Percentiles rank a stretch among this genome's conserved stretches.
Conservation (phyloP, 495 filamentous ascomycete genomes). For the Pseudoneurospora amorphoporcata region DNA sequence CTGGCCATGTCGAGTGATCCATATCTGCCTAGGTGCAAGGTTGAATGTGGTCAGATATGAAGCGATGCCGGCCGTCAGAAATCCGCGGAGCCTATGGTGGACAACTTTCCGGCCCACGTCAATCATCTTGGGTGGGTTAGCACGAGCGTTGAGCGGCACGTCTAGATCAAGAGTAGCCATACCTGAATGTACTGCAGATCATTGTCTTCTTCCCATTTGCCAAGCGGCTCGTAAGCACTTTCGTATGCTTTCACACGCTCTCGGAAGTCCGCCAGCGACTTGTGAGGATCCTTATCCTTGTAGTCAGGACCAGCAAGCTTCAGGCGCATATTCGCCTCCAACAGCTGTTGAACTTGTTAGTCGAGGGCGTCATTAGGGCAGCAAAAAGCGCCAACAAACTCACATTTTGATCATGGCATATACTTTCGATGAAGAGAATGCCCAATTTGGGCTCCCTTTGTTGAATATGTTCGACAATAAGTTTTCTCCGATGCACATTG, state of each 20-base stretch:
- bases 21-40: constrained; percentile 86
- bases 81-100: constrained; percentile 79
- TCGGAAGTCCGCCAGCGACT: constrained; percentile 82
- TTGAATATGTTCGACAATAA: constrained; percentile 73
- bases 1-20: constrained; percentile 93
- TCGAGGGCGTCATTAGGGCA: neutral
- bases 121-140: constrained; percentile 57
- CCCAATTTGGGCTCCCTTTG: constrained; percentile 75
- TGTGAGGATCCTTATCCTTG: constrained; percentile 76
- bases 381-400: constrained; percentile 6
- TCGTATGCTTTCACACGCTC: constrained; percentile 88
- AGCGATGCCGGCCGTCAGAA: constrained; percentile 79
- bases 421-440: constrained; percentile 87
- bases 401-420: constrained; percentile 68
- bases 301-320: constrained; percentile 98
- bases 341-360: constrained; percentile 34
- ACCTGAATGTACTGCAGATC: constrained; percentile 84
- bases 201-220: constrained; percentile 80
- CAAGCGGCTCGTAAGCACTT: constrained; percentile 82
- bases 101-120: constrained; percentile 93
- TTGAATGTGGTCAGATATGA: constrained; percentile 96
- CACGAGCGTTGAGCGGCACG: neutral
- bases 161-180: constrained; percentile 3
- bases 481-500: constrained; percentile 73
- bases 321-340: constrained; percentile 94